Evolutionary conservation across 495 filamentous ascomycete genomes (phyloP), one percentile per base, ranked within the genome.

Genomic region (Penicillium egyptiacum): DNA sequence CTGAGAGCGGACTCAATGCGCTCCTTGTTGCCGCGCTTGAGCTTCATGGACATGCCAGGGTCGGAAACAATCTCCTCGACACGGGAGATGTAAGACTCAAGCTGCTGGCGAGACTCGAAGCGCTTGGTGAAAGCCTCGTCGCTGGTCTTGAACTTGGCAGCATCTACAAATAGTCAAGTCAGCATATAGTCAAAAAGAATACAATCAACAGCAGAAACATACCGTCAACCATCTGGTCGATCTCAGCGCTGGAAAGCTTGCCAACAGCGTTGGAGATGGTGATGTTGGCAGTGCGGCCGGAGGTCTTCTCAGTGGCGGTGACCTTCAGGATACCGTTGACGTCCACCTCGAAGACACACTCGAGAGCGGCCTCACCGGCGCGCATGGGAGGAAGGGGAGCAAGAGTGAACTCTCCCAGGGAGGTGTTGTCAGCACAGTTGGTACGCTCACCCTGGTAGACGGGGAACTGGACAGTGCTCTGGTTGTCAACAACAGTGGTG

Each of bases 241-340:
- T 99, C 77, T 99, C 95, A 57, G 79, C 78, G 53, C 88, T 88
- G 43, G 91, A 96, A 53, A 99, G 89, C 82, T 99, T 99, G 73
- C 94, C 94, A 70, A 99, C 94, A 56, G 94, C 96, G 85, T 99
- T 99, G 72, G 91, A 93, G 79, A 99, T 99, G 69, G 95, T 98
- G 76, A 99, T 99, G 84, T 99, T 99, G 75, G 94, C 94, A 68
- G 83, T 92, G 67, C 95, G 91, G 64, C 94, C 94, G 44, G 95
- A 97, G 62, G 92, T 91, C 88, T 99, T 99, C 83, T 99, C 94
- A 39, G 92, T 96, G 61, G 94, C 94, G 62, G 95, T 99, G 65
- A 99, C 94, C 86, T 99, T 99, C 69, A 99, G 88, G 75, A 99
- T 98, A 87, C 94, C 94, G 80, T 99, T 99, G 83, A 97, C 94